phyloP scores from a whole-genome alignment of 257 asterid genomes.

The Solanum tacnaense region DNA sequence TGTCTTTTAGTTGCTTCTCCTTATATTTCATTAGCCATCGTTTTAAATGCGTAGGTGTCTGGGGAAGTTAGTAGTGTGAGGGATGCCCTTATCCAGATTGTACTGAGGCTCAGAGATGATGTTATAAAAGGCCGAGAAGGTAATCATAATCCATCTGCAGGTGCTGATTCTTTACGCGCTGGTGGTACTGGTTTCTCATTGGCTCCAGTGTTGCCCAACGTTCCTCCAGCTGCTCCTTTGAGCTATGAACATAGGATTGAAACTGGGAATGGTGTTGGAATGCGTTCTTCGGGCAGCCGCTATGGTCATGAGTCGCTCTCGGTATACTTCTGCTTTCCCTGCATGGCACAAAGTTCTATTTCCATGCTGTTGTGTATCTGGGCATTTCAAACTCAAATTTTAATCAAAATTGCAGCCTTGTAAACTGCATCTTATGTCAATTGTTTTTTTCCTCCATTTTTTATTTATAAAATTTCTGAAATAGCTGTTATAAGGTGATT shows the following conservation, averaged over 20 bases:
- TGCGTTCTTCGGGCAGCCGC: conserved; percentile 47
- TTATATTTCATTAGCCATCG: background rate
- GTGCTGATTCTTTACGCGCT: conserved; percentile 40
- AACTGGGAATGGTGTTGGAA: conserved; percentile 44
- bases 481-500: background rate
- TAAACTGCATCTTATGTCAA: background rate
- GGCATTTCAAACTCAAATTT: background rate
- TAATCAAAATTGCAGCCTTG: background rate
- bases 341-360: background rate
- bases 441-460: background rate
- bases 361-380: background rate
- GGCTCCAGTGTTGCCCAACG: conserved; percentile 40
- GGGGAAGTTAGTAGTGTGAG: conserved; percentile 69
- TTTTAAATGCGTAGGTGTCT: conserved; percentile 35
- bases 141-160: conserved; percentile 41
- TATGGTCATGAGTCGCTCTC: conserved; percentile 65
- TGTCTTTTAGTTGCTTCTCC: background rate
- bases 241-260: conserved; percentile 67
- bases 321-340: conserved; percentile 29
- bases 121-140: conserved; percentile 67
- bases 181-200: conserved; percentile 47
- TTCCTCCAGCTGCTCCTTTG: conserved; percentile 43
- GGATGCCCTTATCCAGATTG: conserved; percentile 88
- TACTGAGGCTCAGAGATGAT: conserved; percentile 83
- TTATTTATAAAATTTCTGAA: background rate